phyloP scores from a whole-genome alignment of 805 yeast species.

The Hyphopichia homilentoma region DNA sequence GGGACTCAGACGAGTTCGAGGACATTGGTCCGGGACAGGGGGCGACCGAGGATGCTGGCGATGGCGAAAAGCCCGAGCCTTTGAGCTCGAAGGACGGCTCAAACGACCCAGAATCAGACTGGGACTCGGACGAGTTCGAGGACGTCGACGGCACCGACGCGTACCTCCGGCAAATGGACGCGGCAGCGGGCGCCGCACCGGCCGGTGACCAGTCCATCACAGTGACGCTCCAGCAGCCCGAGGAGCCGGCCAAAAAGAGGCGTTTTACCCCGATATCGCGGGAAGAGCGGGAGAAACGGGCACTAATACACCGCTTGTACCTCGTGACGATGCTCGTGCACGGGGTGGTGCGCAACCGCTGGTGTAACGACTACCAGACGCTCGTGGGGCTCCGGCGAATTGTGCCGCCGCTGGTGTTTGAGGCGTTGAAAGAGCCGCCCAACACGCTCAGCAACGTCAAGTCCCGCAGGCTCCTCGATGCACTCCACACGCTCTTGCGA shows the following conservation, averaged over 20 bases:
- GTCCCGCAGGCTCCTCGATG: conserved; percentile 71
- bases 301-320: conserved; percentile 53
- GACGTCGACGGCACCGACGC: no score
- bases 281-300: conserved; percentile 55
- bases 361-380: conserved; percentile 59
- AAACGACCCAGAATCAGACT: no score
- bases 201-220: conserved; percentile 9
- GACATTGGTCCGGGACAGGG: conserved; percentile 19
- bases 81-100: no score
- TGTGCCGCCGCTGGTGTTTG: conserved; percentile 45
- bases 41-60: conserved; percentile 1
- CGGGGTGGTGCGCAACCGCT: conserved; percentile 64
- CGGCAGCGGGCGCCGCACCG: not conserved
- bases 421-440: conserved; percentile 36
- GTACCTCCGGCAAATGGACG: no score
- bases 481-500: conserved; percentile 62
- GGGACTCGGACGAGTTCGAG: no score
- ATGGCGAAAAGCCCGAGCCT: no score
- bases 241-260: conserved; percentile 15
- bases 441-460: conserved; percentile 32
- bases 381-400: conserved; percentile 36
- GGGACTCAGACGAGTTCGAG: conserved; percentile 26
- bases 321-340: conserved; percentile 60
- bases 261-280: conserved; percentile 38
- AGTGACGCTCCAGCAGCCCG: conserved; percentile 10